Evolutionary conservation across 176 grass and related monocot species (phyloP), one percentile per base, ranked within the genome.

Genomic region (Cymbopogon citratus): DNA sequence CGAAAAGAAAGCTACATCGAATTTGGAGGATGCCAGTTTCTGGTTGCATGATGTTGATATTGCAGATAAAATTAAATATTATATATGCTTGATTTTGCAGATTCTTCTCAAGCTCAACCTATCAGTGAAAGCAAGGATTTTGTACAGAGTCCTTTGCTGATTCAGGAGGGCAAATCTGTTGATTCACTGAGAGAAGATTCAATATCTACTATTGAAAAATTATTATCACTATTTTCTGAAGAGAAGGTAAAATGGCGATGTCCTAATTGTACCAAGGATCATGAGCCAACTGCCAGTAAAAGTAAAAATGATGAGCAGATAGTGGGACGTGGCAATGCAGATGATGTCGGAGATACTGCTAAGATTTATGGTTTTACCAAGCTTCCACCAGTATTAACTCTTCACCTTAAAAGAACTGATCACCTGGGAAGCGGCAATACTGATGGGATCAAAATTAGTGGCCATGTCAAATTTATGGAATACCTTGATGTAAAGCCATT

Each of bases 1-100:
- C n/a, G n/a, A 48, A 67, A 75, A 83, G 38, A 85, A 86, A 66
- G 33, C 41, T 54, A 67, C 14, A 81, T 36, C 48, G 6, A 54
- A 48, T 71, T n/a, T 76, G 64, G 27, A 60, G 68, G 43, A 80
- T 89, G 70, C 44, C 41, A 39, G 21, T 72, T 85, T 57, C n/a
- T 89, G 86, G 86, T 76, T 93, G 81, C 77, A 89, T 80, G 74
- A 81, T 91, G 66, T 74, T 76, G 59, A 80, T 73, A 29, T 45
- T 75, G 44, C 39, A 40, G 66, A 81, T 88, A 64, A 75, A 69
- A 34, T 51, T 81, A 60, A 84, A 80, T 45, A 29, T 7, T 48
- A 19, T 59, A 19, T 76, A 77, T 82, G 78, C 83, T 88, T 91
- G 74, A 38, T 69, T 83, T 29, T 83, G 85, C 82, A 85, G 69